These are phyloP conservation scores for Ganoderma leucocontextum DNA, from an alignment of 1,284 basidiomycete genomes.

Conservation along the genomic window DNA sequence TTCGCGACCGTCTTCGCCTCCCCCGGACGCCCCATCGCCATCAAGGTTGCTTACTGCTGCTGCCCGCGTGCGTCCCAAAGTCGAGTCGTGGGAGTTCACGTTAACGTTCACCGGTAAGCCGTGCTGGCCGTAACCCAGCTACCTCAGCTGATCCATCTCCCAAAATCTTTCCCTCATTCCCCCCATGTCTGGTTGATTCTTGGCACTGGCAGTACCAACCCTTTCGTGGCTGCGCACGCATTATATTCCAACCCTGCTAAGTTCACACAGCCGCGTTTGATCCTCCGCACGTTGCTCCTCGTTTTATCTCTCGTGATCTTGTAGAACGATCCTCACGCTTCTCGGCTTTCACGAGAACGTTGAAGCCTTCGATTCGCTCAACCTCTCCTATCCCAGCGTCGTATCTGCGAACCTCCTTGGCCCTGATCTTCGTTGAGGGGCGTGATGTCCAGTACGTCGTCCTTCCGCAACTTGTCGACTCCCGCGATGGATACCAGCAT, in stretches of 20 bases:
- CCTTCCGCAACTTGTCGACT: background rate
- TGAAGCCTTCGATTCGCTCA: background rate
- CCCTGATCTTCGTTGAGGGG: background rate
- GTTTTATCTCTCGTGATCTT: background rate
- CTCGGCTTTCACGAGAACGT: background rate
- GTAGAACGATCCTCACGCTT: background rate
- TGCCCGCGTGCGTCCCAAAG: background rate
- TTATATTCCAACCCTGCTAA: no score
- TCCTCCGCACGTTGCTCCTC: background rate
- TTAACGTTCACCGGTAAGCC: background rate
- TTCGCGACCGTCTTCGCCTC: conserved; percentile 8
- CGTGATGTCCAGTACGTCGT: background rate
- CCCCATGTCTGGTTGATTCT: no score
- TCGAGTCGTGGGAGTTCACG: conserved; percentile 13
- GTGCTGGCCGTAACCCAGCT: conserved; percentile 1
- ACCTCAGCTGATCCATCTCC: no score
- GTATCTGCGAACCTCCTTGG: background rate
- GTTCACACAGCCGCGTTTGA: background rate
- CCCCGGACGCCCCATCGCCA: conserved; percentile 21
- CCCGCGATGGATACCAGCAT: background rate
- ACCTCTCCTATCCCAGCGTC: background rate
- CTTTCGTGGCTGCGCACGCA: background rate
- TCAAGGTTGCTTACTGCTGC: conserved; percentile 20
- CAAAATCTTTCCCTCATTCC: no score
- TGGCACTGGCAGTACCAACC: no score